These are phyloP conservation scores for Cladobotryum mycophilum DNA, from an alignment of 2,329 filamentous ascomycete species.

Conservation along the genomic window DNA sequence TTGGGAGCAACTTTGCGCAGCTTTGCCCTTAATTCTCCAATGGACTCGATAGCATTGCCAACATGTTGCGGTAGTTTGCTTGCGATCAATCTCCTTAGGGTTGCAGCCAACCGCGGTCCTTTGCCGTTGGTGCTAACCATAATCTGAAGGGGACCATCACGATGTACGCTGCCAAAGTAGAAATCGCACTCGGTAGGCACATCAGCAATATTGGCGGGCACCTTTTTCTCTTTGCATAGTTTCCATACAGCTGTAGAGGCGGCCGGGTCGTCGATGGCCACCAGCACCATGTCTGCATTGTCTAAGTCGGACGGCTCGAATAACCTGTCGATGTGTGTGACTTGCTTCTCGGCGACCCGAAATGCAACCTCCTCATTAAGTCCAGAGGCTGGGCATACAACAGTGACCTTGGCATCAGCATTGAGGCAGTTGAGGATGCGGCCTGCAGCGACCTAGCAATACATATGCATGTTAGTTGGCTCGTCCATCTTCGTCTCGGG, in stretches of 20 bases:
- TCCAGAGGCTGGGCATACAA: slow-evolving; percentile 72
- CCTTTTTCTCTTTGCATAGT: slow-evolving; percentile 75
- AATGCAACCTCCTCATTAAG: slow-evolving; percentile 84
- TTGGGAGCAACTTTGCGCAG: slow-evolving; percentile 70
- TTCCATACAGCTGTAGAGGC: slow-evolving; percentile 92
- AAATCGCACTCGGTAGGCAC: slow-evolving; percentile 97
- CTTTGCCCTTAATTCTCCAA: slow-evolving; percentile 73
- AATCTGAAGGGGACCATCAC: slow-evolving; percentile 90
- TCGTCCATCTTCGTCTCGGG: neutral
- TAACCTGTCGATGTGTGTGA: slow-evolving; percentile 72
- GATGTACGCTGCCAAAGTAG: slow-evolving; percentile 93
- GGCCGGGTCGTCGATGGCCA: slow-evolving; percentile 85
- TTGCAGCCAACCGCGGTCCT: slow-evolving; percentile 82
- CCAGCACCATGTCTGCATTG: slow-evolving; percentile 77
- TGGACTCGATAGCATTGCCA: slow-evolving; percentile 77
- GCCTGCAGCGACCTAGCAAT: slow-evolving; percentile 77
- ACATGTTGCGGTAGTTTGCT: slow-evolving; percentile 67
- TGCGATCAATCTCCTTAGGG: slow-evolving; percentile 78
- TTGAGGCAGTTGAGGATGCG: slow-evolving; percentile 92
- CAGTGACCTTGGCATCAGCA: slow-evolving; percentile 83
- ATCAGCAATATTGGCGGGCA: slow-evolving; percentile 93
- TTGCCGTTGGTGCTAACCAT: slow-evolving; percentile 99
- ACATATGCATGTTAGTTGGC: slow-evolving; percentile 11
- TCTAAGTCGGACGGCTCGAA: slow-evolving; percentile 88
- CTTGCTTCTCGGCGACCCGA: slow-evolving; percentile 67